Evolutionary conservation across 371 early-diverging fungal genomes (phyloP).

Genomic region (Parasitella parasitica): DNA sequence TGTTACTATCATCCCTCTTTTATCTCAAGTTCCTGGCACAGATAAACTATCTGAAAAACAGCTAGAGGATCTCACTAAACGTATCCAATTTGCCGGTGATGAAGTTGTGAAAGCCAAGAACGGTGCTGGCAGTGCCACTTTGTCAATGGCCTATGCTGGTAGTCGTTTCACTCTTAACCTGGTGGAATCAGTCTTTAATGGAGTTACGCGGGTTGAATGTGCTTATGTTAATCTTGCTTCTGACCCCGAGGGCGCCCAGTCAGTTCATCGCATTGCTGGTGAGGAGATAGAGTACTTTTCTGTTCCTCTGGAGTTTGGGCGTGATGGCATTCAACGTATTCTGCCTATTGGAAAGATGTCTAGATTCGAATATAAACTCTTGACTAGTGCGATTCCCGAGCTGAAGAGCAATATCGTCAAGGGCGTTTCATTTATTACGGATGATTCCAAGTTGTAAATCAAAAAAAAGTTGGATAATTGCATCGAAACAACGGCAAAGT

Average conservation of each 20-base stretch:
- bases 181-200: constrained; percentile 63
- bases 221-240: constrained; percentile 79
- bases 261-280: constrained; percentile 46
- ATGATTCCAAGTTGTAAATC: constrained; percentile 27
- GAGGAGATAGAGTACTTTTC: constrained; percentile 76
- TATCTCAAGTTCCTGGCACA: constrained; percentile 59
- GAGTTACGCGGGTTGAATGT: constrained; percentile 67
- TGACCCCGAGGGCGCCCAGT: constrained; percentile 51
- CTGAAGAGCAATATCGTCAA: constrained; percentile 75
- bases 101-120: constrained; percentile 94
- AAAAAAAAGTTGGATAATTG: background rate
- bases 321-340: constrained; percentile 69
- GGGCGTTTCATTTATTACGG: constrained; percentile 55
- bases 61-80: constrained; percentile 71
- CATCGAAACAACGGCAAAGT: background rate
- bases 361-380: constrained; percentile 66
- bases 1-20: constrained; percentile 80
- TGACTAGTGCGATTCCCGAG: constrained; percentile 64
- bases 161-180: constrained; percentile 78
- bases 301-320: constrained; percentile 80
- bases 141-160: constrained; percentile 92
- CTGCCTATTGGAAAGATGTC: constrained; percentile 65
- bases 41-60: constrained; percentile 62
- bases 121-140: constrained; percentile 78
- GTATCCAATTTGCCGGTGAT: constrained; percentile 93